Conservation (phyloP, 306 rosid genomes). For the Ormosia semicastrata region DNA sequence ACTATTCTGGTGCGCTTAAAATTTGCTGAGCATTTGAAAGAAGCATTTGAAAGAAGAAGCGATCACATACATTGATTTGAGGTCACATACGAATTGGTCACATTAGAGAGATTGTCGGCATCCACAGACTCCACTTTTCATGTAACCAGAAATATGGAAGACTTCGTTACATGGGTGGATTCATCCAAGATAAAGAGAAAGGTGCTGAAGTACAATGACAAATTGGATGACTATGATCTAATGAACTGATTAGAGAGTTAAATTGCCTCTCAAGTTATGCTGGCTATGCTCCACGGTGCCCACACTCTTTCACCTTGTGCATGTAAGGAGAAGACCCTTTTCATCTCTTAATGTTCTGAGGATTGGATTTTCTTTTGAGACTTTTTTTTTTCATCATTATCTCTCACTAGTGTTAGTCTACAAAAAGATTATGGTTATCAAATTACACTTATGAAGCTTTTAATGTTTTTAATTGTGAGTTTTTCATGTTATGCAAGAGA, state of each 20-base stretch:
- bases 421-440: no score
- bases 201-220: constrained; percentile 78
- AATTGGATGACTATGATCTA: constrained; percentile 83
- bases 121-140: constrained; percentile 85
- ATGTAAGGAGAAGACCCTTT: no score
- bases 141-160: constrained; percentile 93
- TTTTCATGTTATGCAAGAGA: no score
- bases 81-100: constrained; percentile 91
- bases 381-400: no score
- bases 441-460: no score
- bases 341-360: no score
- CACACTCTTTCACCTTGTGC: background rate
- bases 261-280: no score
- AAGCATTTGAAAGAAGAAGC: no score
- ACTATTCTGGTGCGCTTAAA: constrained; percentile 75
- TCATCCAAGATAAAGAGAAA: constrained; percentile 88
- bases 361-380: no score
- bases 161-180: constrained; percentile 88
- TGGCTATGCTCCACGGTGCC: background rate
- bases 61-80: constrained; percentile 82
- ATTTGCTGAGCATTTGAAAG: constrained; percentile 79
- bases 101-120: no score
- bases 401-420: no score
- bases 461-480: no score
- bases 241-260: constrained; percentile 47